phyloP scores from a whole-genome alignment of 1,139 yeast genomes.

The Zygotorulaspora mrakii region DNA sequence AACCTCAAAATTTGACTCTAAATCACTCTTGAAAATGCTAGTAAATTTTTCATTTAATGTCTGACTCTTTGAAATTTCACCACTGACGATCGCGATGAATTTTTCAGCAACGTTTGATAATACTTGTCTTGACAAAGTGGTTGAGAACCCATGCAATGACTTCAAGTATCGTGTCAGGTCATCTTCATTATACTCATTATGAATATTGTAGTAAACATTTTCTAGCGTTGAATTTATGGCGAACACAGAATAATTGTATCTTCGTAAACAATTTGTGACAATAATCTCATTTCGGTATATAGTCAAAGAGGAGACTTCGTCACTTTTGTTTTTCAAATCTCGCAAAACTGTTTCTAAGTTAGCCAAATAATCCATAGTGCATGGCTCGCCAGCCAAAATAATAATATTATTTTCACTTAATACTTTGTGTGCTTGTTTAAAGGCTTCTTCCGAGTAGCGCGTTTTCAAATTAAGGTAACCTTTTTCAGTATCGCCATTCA shows the following conservation, averaged over 20 bases:
- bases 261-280: conserved; percentile 28
- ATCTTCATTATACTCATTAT: conserved; percentile 18
- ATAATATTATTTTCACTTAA: conserved; percentile 29
- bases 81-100: conserved; percentile 26
- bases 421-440: conserved; percentile 26
- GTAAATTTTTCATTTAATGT: conserved; percentile 34
- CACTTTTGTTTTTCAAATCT: conserved; percentile 57
- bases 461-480: conserved; percentile 26
- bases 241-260: conserved; percentile 30
- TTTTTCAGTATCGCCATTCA: conserved; percentile 21
- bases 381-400: conserved; percentile 16
- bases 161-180: conserved; percentile 26
- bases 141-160: conserved; percentile 27
- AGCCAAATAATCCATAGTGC: conserved; percentile 28
- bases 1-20: conserved; percentile 36
- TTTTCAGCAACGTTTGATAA: conserved; percentile 18
- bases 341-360: conserved; percentile 38
- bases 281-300: conserved; percentile 29
- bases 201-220: conserved; percentile 27
- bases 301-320: conserved; percentile 50
- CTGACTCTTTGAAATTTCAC: conserved; percentile 20
- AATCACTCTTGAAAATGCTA: conserved; percentile 37
- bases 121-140: conserved; percentile 26
- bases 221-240: conserved; percentile 30
- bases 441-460: conserved; percentile 26